phyloP scores from a whole-genome alignment of 2,329 filamentous ascomycete species.

The Arthroderma sp. region DNA sequence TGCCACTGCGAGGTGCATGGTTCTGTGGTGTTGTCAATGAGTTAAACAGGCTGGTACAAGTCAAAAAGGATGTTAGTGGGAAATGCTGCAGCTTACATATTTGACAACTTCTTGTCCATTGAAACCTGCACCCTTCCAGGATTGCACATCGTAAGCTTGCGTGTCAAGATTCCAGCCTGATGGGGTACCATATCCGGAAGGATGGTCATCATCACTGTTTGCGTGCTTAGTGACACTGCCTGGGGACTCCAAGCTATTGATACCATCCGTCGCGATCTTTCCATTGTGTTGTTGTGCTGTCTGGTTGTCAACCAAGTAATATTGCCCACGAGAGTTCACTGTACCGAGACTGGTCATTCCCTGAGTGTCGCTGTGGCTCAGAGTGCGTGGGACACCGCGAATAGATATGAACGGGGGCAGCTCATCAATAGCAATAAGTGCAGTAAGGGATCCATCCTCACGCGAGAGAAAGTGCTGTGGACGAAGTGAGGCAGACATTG shows the following conservation, averaged over 20 bases:
- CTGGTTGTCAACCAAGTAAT: conserved; percentile 23
- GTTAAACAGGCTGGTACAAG: background rate
- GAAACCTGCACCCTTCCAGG: background rate
- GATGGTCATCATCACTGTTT: background rate
- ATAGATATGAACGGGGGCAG: conserved; percentile 26
- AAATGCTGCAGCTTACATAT: background rate
- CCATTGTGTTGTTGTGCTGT: background rate
- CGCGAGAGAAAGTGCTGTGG: conserved; percentile 32
- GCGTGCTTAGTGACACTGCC: too few species aligned
- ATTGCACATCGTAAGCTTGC: background rate
- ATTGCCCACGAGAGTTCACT: conserved; percentile 17
- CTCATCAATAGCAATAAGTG: conserved; percentile 35
- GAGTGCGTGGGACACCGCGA: conserved; percentile 23
- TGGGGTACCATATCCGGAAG: background rate
- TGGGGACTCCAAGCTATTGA: too few species aligned
- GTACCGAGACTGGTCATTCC: conserved; percentile 33
- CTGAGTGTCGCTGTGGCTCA: conserved; percentile 25
- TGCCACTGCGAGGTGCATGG: conserved; percentile 2
- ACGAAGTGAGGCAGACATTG: conserved; percentile 13
- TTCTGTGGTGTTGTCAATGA: conserved; percentile 1
- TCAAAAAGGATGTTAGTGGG: background rate
- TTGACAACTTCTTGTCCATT: background rate
- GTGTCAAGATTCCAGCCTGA: background rate
- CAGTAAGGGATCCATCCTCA: conserved; percentile 27
- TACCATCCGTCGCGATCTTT: too few species aligned